phyloP scores from a whole-genome alignment of 2,329 filamentous ascomycete species.

The Camillea tinctor region DNA sequence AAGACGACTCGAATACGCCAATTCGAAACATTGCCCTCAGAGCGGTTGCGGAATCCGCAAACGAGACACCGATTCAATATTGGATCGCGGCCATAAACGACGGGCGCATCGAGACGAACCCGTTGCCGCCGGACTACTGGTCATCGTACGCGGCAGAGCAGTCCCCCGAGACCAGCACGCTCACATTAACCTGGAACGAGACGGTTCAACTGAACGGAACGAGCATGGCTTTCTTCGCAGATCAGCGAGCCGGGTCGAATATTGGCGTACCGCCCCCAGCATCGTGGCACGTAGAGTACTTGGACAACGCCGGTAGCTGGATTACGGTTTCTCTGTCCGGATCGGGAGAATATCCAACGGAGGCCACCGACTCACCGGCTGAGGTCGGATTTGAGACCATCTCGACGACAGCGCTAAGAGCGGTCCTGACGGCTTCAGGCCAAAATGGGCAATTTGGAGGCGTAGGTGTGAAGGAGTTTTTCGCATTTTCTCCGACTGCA shows the following conservation, averaged over 20 bases:
- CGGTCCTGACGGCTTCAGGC: conserved; percentile 24
- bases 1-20: conserved; percentile 19
- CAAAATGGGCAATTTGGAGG: conserved; percentile 19
- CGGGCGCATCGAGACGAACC: conserved; percentile 28
- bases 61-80: conserved; percentile 37
- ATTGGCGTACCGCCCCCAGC: conserved; percentile 31
- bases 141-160: conserved; percentile 32
- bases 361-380: conserved; percentile 25
- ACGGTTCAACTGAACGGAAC: conserved; percentile 31
- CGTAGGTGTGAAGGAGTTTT: conserved; percentile 29
- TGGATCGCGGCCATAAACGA: conserved; percentile 37
- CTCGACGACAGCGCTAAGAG: conserved; percentile 26
- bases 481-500: conserved; percentile 19
- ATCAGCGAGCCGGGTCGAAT: conserved; percentile 30
- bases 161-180: conserved; percentile 30
- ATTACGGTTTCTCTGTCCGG: conserved; percentile 23
- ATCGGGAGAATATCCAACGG: conserved; percentile 24
- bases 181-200: conserved; percentile 33
- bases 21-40: conserved; percentile 35
- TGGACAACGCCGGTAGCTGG: conserved; percentile 19
- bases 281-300: conserved; percentile 29
- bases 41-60: conserved; percentile 24
- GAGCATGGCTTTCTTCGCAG: conserved; percentile 32
- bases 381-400: conserved; percentile 30
- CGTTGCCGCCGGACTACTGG: conserved; percentile 40